Evolutionary conservation across 192 early-diverging fungal genomes (phyloP), one percentile per base, ranked within the genome.

Genomic region (Podila horticola): DNA sequence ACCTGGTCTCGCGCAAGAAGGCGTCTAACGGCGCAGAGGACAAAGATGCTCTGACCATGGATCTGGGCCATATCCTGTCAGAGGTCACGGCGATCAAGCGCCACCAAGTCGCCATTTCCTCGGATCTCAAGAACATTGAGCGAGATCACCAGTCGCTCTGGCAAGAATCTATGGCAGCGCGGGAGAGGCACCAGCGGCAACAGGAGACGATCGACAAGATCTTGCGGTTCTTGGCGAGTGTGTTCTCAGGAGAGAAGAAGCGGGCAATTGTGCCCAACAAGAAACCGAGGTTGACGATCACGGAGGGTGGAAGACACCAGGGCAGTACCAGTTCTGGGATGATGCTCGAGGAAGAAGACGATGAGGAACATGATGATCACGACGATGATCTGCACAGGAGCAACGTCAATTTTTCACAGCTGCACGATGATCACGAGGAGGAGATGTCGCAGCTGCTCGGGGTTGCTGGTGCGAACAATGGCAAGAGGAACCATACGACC

Each of bases 191-290:
- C 82, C 91, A 92, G 45, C 81, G 91, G 49, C 97, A 98, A 76
- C 96, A 98, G 75, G 91, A 91, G 17, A 95, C 92, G 4, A 97
- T 99, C 33, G 94, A 97, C 84, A 97, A 96, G 82, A 97, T 99
- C 64, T 65, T 99, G 68, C 77, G 91, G 10, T 99, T 99, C 83
- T 81, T 99, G 77, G 95, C 96, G 1, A 90, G 93, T 1, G 90
- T 98, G 29, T 97, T 95, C 72, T 88, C 92, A 10, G 69, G 75
- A 31, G 89, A 91, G 10, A 82, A 83, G 59, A 89, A 88, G 64
- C 52, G 84, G n/a, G 75, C 82, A 15, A 75, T 86, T 24, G 83
- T 88, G 29, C 87, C 86, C 12, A 82, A 83, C 59, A 89, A 89
- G 69, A 79, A 79, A 13, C 63, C 69, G 12, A 41, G 75, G 34